These are phyloP conservation scores for Leccinum aurantiacum DNA, from an alignment of 768 basidiomycete species.

Conservation along the genomic window DNA sequence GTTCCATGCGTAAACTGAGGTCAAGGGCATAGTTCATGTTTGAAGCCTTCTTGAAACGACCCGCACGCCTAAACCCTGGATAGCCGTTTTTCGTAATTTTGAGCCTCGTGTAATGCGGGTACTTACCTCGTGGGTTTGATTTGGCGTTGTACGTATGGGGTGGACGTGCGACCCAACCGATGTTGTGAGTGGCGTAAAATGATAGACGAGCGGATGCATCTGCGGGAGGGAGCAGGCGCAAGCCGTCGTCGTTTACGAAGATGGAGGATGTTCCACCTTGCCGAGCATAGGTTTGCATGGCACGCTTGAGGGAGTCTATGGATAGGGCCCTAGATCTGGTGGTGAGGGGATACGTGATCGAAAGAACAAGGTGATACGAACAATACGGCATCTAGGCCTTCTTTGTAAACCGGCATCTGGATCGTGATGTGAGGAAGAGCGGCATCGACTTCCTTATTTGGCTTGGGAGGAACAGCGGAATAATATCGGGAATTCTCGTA, in stretches of 20 bases:
- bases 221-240: conserved; percentile 47
- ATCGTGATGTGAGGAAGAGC: conserved; percentile 51
- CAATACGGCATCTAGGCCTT: conserved; percentile 51
- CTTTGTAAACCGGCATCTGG: conserved; percentile 62
- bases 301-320: conserved; percentile 55
- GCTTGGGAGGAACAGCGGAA: conserved; percentile 43
- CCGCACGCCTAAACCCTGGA: conserved; percentile 43
- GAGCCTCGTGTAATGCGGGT: conserved; percentile 35
- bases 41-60: conserved; percentile 91
- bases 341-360: not conserved
- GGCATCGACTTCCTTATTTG: conserved; percentile 45
- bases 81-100: not conserved
- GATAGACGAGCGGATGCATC: conserved; percentile 48
- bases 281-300: conserved; percentile 63
- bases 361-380: conserved; percentile 29
- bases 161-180: conserved; percentile 62
- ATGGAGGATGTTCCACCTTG: conserved; percentile 63
- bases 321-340: conserved; percentile 39
- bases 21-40: conserved; percentile 84
- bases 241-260: conserved; percentile 62
- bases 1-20: conserved; percentile 39
- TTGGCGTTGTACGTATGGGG: conserved; percentile 44
- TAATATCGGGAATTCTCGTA: conserved; percentile 54
- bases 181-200: conserved; percentile 57
- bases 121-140: conserved; percentile 48